Percentiles rank a stretch among this genome's conserved stretches.
These are phyloP conservation scores for Diaporthe caulivora DNA, from an alignment of 2,329 filamentous ascomycete genomes.

Conservation along the genomic window DNA sequence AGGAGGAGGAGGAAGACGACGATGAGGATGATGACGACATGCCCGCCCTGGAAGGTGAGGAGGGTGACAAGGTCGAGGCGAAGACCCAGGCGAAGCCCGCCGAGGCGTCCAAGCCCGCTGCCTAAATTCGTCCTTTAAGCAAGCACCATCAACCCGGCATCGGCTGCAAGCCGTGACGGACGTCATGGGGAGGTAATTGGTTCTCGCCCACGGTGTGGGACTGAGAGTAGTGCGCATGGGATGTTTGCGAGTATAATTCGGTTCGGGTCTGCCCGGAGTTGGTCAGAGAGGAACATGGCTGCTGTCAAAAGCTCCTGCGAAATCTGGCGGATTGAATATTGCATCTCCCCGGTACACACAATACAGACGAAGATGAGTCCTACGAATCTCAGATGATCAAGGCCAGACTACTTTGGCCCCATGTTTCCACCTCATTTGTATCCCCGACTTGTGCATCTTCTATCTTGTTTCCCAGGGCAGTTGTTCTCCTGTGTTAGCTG, in stretches of 20 bases:
- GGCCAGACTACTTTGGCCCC: background rate
- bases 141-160: background rate
- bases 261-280: conserved; percentile 16
- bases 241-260: conserved; percentile 1
- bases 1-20: conserved; percentile 65
- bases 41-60: conserved; percentile 80
- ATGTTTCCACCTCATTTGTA: background rate
- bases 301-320: background rate
- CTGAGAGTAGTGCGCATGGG: background rate
- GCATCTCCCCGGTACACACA: conserved; percentile 19
- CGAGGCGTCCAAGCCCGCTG: conserved; percentile 56
- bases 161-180: conserved; percentile 21
- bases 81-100: conserved; percentile 46
- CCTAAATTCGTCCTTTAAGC: conserved; percentile 20
- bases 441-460: background rate
- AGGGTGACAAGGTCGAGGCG: conserved; percentile 52
- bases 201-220: background rate
- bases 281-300: conserved; percentile 20
- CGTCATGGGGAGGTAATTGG: conserved; percentile 26
- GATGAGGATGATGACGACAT: conserved; percentile 87
- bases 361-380: conserved; percentile 28
- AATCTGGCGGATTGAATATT: conserved; percentile 10
- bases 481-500: too few species aligned
- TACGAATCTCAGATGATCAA: conserved; percentile 15
- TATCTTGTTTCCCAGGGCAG: background rate